These are phyloP conservation scores for Botrytis elliptica DNA, from an alignment of 2,329 filamentous ascomycete genomes.

Conservation along the genomic window DNA sequence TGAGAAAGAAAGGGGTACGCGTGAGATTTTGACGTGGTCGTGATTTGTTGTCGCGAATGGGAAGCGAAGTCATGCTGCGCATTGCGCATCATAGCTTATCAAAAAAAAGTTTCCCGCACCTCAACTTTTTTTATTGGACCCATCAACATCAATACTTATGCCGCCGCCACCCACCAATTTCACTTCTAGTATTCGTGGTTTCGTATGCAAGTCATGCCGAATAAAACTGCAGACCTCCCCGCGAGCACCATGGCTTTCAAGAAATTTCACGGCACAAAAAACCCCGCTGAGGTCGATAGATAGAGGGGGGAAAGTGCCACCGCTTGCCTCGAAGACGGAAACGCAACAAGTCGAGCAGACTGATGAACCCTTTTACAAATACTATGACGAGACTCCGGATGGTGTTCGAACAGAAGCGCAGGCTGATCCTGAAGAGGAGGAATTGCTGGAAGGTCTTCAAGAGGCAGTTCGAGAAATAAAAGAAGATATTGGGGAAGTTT, in stretches of 20 bases:
- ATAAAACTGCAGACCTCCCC: constrained; percentile 32
- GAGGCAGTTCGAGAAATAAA: constrained; percentile 18
- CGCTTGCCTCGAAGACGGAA: background rate
- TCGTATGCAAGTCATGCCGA: constrained; percentile 39
- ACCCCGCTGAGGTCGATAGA: constrained; percentile 17
- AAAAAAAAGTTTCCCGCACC: constrained; percentile 27
- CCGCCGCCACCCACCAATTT: constrained; percentile 34
- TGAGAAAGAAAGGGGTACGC: constrained; percentile 10
- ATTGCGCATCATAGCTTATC: constrained; percentile 11
- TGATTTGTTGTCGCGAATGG: constrained; percentile 13
- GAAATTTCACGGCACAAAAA: constrained; percentile 28
- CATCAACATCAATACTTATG: constrained; percentile 35
- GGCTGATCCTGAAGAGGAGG: constrained; percentile 28
- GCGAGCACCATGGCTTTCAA: constrained; percentile 30
- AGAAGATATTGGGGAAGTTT: constrained; percentile 20
- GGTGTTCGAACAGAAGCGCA: constrained; percentile 32
- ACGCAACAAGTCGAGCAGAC: constrained; percentile 10
- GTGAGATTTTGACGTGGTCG: constrained; percentile 24
- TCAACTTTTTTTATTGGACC: constrained; percentile 19
- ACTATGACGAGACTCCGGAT: constrained; percentile 36
- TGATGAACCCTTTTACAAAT: constrained; percentile 26
- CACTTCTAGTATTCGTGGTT: constrained; percentile 34
- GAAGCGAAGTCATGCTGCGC: constrained; percentile 24
- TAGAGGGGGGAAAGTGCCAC: constrained; percentile 1
- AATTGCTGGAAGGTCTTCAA: constrained; percentile 18